Base-by-base conservation (phyloP, 257 asterid genomes). In the Thymus mandschuricus region DNA sequence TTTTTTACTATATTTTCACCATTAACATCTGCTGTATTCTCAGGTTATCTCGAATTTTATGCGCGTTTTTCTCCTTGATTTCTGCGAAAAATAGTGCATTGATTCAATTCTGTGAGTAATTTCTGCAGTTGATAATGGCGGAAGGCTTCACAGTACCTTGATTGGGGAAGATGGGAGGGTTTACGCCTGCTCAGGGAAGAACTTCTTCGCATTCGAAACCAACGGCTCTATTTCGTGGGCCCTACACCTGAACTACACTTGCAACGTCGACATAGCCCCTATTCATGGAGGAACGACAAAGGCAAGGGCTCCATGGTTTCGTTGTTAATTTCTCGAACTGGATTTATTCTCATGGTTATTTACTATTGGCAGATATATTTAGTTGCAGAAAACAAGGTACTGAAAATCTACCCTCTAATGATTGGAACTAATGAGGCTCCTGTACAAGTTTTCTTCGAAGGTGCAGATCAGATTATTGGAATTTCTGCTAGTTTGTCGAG, bases 161-260 rank as follows among this genome's bases (percentile, higher is more conserved):
- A 72, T 95, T n/a, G 96, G 96, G 67, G 99, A 92, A 57, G 89
- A 92, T 7, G 92, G 96, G 3, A 68, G 86, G 69, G 76, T 92
- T 60, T 89, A 86, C 8, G 81, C 80, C 33, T 95, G 99, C 65
- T 85, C 96, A 1, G 86, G 71, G 49, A 86, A 76, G 41, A 74
- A 81, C 69, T 82, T 92, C 8, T 88, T 81, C 64, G 80, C 97
- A 69, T 89, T 95, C 29, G 89, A 92, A 54, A 85, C 64, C 46
- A 95, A 95, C 51, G 99, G 98, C 15, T 78, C 96, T 15, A 74
- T 92, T 57, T 87, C 94, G 11, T 92, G 98, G 99, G 80, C 80
- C 2, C 57, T 87, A 30, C 68, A 78, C 51, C 86, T 95, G 60
- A 84, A 81, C 66, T 86, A 79, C 35, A 81, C 84, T 1, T 92